Evolutionary conservation across 805 yeast species (phyloP).

Genomic region (Kluyveromyces siamensis): DNA sequence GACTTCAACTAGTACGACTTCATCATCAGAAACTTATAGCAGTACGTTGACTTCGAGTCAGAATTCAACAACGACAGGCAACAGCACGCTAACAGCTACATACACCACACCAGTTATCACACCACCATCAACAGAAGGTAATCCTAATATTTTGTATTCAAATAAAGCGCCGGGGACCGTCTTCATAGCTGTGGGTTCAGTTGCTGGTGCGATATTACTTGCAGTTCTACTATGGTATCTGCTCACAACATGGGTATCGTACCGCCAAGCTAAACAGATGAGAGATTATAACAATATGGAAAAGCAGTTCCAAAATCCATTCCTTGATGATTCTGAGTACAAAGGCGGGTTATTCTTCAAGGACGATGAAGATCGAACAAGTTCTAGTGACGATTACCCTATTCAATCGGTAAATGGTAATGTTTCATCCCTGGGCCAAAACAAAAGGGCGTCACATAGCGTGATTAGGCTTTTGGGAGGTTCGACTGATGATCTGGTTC

Average conservation of each 20-base stretch:
- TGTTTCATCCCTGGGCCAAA: not conserved
- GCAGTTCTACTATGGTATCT: slow-evolving; percentile 45
- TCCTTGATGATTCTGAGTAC: slow-evolving; percentile 9
- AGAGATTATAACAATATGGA: slow-evolving; percentile 6
- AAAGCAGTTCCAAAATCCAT: slow-evolving; percentile 14
- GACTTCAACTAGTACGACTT: slow-evolving; percentile 6
- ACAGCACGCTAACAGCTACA: slow-evolving; percentile 8
- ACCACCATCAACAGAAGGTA: slow-evolving; percentile 47
- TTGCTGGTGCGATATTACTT: slow-evolving; percentile 50
- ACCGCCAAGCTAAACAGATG: slow-evolving; percentile 41
- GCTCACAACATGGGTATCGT: slow-evolving; percentile 39
- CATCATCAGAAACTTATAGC: slow-evolving; percentile 3
- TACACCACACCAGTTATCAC: slow-evolving; percentile 29
- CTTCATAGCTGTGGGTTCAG: slow-evolving; percentile 70
- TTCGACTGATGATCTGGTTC: slow-evolving; percentile 4
- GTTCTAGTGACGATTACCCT: slow-evolving; percentile 1
- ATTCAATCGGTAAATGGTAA: not conserved
- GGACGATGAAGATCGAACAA: slow-evolving; percentile 4
- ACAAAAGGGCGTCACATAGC: slow-evolving; percentile 3
- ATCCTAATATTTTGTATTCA: slow-evolving; percentile 65
- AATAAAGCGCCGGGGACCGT: slow-evolving; percentile 65
- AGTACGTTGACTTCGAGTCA: not conserved
- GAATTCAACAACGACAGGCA: not conserved
- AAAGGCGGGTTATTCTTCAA: slow-evolving; percentile 12
- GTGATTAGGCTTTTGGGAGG: slow-evolving; percentile 6